Evolutionary conservation across 192 early-diverging fungal genomes (phyloP), one percentile per base, ranked within the genome.

Genomic region (Coemansia sp.): DNA sequence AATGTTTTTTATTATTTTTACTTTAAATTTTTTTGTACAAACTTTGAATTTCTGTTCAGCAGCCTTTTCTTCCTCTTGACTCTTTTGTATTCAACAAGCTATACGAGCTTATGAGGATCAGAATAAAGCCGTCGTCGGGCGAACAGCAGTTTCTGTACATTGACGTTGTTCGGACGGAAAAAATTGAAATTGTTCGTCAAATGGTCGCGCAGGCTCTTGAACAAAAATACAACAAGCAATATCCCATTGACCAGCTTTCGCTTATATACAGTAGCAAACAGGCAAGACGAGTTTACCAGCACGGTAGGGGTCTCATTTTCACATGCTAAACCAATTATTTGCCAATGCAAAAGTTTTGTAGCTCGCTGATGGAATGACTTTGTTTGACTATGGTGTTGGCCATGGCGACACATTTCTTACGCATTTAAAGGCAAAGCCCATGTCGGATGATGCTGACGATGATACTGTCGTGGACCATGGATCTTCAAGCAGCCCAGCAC

Each of bases 381-480:
- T 83, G 7, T 72, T 76, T 60, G 72, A 80, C 64, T 83, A 83
- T 39, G 54, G 58, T 9, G 61, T 83, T 4, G 69, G 61, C 9
- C 67, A 83, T 19, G 66, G 62, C 10, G 74, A 49, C 41, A 67
- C 63, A 1, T 27, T 83, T 2, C 29, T 76, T 1, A 54, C 64
- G 1, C 58, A 69, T 22, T 11, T 66, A 1, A 75, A 62, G 62
- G 14, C 35, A 19, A 3, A 21, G 53, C 26, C 25, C 14, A 55
- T 9, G 26, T 2, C 0, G 80, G 1, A 27, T 69, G 8, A 23
- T 25, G 51, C 51, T 3, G 25, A 53, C 21, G 51, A 53, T 16
- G 41, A 1, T 6, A 45, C 41, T 45, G 19, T 49, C 17, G 48
- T 49, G 48, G 48, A n/a, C 48, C 48, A 19, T 19, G 48, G 19